Evolutionary conservation across 1,284 basidiomycete species (phyloP).

Genomic region (Boletus nobilissimus): DNA sequence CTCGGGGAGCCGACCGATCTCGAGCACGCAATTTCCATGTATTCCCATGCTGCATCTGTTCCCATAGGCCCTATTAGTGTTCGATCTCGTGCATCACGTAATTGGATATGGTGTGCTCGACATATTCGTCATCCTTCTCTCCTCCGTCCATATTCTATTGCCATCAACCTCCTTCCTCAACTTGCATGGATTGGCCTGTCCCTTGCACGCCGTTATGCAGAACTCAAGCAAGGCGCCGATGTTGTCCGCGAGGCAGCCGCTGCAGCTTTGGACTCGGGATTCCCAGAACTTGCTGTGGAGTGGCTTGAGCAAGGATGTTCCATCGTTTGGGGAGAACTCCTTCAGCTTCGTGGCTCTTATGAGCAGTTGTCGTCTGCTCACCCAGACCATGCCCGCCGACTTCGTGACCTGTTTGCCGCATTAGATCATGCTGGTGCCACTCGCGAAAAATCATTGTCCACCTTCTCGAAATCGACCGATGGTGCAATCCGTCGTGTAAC

Average conservation of each 20-base stretch:
- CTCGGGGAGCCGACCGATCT: background rate
- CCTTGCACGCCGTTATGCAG: background rate
- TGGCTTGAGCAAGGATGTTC: background rate
- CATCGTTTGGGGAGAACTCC: background rate
- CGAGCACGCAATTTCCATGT: background rate
- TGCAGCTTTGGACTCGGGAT: background rate
- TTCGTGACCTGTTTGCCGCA: background rate
- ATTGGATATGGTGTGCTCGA: background rate
- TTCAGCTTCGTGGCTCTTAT: conserved; percentile 5
- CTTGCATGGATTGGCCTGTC: conserved; percentile 3
- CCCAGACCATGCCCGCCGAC: conserved; percentile 4
- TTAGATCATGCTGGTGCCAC: conserved; percentile 2
- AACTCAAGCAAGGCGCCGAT: background rate
- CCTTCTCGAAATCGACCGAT: background rate
- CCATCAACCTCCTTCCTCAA: conserved; percentile 4
- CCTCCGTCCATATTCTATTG: conserved; percentile 1
- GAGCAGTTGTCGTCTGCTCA: background rate
- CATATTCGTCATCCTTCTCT: background rate
- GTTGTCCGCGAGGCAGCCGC: background rate
- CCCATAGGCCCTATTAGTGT: rapidly evolving
- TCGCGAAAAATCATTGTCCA: background rate
- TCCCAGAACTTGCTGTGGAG: background rate
- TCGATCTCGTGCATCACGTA: background rate
- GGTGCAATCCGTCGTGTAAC: too few relatives aligned
- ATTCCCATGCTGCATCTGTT: background rate